These are phyloP conservation scores for Populus alba DNA, from an alignment of 345 rosid genomes.

Conservation along the genomic window DNA sequence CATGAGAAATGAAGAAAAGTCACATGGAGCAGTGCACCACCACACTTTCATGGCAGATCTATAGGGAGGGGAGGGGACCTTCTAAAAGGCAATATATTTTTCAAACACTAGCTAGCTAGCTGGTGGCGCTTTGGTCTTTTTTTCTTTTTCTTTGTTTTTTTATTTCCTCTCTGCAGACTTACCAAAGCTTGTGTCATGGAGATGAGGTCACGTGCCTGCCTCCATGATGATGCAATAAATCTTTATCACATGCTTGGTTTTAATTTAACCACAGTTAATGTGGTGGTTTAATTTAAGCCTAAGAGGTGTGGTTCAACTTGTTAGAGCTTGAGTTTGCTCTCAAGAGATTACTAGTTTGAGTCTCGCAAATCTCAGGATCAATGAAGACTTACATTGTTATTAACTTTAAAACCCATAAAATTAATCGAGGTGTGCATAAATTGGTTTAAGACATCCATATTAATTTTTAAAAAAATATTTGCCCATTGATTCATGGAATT, in stretches of 20 bases:
- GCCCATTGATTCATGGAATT: no score
- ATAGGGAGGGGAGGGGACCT: no score
- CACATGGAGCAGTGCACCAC: no score
- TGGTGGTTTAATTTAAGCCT: no score
- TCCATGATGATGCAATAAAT: neutral
- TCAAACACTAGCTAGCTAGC: neutral
- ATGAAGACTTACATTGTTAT: rapidly evolving
- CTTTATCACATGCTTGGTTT: neutral
- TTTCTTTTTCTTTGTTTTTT: no score
- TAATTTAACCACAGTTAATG: no score
- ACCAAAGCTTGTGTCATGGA: neutral
- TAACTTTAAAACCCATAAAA: rapidly evolving
- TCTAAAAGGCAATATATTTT: no score
- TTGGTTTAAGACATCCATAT: rapidly evolving
- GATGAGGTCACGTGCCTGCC: neutral
- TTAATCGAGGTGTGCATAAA: rapidly evolving
- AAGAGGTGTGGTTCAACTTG: rapidly evolving
- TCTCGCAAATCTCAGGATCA: rapidly evolving
- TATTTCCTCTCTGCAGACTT: no score
- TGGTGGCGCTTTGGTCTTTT: no score
- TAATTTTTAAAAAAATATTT: no score
- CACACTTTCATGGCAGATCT: no score
- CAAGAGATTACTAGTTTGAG: rapidly evolving
- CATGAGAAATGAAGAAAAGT: no score
- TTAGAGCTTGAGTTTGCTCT: rapidly evolving